phyloP scores from a whole-genome alignment of 768 basidiomycete genomes.

The Pisolithus microcarpus region DNA sequence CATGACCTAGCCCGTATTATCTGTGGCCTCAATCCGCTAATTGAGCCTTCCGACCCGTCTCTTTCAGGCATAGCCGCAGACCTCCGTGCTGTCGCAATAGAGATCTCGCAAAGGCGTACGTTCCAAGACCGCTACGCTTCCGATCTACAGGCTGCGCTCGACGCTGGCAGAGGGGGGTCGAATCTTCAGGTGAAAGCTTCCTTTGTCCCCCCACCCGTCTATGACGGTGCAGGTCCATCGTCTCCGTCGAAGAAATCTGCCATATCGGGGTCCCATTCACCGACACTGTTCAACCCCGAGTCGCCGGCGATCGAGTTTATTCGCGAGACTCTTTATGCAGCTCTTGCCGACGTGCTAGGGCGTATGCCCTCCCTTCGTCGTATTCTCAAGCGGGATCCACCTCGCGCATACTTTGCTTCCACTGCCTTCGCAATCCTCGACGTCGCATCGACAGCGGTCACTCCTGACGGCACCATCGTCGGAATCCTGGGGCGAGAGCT shows the following conservation, averaged over 20 bases:
- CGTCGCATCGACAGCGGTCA: slow-evolving; percentile 48
- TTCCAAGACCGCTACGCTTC: slow-evolving; percentile 75
- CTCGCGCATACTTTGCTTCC: slow-evolving; percentile 73
- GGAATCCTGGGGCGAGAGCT: slow-evolving; percentile 47
- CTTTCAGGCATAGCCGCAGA: slow-evolving; percentile 68
- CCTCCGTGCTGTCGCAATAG: slow-evolving; percentile 78
- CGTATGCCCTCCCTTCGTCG: slow-evolving; percentile 44
- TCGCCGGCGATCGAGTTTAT: slow-evolving; percentile 65
- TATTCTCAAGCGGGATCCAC: slow-evolving; percentile 54
- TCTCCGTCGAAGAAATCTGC: not conserved
- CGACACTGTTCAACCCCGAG: slow-evolving; percentile 35
- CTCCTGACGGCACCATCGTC: slow-evolving; percentile 41
- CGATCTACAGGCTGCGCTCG: slow-evolving; percentile 75
- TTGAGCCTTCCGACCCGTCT: slow-evolving; percentile 32
- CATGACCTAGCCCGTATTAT: slow-evolving; percentile 81
- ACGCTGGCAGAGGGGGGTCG: slow-evolving; percentile 42
- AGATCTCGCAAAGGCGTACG: slow-evolving; percentile 75
- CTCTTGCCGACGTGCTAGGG: slow-evolving; percentile 64
- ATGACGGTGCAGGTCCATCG: slow-evolving; percentile 32
- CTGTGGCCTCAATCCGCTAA: slow-evolving; percentile 48
- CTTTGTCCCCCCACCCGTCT: slow-evolving; percentile 67
- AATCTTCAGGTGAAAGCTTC: slow-evolving; percentile 41
- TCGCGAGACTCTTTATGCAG: slow-evolving; percentile 81
- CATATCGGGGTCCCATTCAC: slow-evolving; percentile 27
- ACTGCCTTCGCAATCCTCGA: slow-evolving; percentile 69